Evolutionary conservation across 139 green algal genomes (phyloP).

Genomic region (Desmodesmus armatus): DNA sequence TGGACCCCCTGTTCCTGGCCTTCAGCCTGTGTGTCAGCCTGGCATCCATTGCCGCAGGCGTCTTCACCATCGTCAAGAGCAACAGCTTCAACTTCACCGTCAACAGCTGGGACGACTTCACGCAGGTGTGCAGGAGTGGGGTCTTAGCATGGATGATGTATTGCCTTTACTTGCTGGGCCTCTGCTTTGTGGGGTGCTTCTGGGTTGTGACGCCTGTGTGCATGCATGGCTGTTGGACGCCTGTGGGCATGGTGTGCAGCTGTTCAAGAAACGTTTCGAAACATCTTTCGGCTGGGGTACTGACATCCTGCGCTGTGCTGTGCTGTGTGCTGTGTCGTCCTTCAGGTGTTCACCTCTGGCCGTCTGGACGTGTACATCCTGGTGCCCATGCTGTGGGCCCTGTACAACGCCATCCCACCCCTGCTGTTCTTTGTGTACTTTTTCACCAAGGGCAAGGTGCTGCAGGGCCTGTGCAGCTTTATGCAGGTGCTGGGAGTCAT

Average conservation of each 20-base stretch:
- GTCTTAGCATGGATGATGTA: neutral
- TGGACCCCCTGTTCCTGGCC: slow-evolving; percentile 38
- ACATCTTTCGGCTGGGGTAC: too few relatives aligned
- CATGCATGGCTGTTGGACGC: too few relatives aligned
- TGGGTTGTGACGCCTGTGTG: too few relatives aligned
- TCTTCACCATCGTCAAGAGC: slow-evolving; percentile 27
- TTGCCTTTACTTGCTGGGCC: neutral
- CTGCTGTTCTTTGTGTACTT: slow-evolving; percentile 53
- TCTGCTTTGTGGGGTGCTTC: neutral
- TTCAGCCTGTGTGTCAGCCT: slow-evolving; percentile 35
- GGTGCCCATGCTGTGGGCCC: slow-evolving; percentile 46
- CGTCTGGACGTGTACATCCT: slow-evolving; percentile 43
- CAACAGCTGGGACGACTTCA: slow-evolving; percentile 36
- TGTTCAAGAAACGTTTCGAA: too few relatives aligned
- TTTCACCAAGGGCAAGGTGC: slow-evolving; percentile 44
- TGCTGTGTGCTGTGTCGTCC: too few relatives aligned
- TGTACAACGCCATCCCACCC: slow-evolving; percentile 47
- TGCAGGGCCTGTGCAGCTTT: slow-evolving; percentile 21
- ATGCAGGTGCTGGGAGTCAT: slow-evolving; percentile 22
- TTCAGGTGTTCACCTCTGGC: slow-evolving; percentile 37
- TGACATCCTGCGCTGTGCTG: neutral
- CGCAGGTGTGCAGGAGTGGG: slow-evolving; percentile 18
- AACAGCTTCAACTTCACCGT: slow-evolving; percentile 5
- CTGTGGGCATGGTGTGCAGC: too few relatives aligned
- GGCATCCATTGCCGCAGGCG: slow-evolving; percentile 22